phyloP scores from a whole-genome alignment of 768 basidiomycete species.

The Tulasnella sp. region DNA sequence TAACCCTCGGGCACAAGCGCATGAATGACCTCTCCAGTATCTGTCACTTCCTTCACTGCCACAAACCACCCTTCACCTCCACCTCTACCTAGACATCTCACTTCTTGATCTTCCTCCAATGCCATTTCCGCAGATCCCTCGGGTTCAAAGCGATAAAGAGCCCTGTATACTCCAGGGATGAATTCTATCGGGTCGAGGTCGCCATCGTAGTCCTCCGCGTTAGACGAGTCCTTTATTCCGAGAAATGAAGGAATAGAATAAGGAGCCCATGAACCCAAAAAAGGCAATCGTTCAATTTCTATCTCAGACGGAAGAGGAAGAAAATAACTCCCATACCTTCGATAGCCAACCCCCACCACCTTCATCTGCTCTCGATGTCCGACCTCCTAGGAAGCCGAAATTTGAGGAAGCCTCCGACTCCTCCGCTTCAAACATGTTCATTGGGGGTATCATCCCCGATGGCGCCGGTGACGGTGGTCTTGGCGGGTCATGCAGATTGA shows the following conservation, averaged over 20 bases:
- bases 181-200: slow-evolving; percentile 47
- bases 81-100: slow-evolving; percentile 71
- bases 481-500: slow-evolving; percentile 4
- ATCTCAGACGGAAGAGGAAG: not conserved
- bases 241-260: not conserved
- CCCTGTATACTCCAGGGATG: slow-evolving; percentile 72
- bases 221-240: slow-evolving; percentile 23
- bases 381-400: not conserved
- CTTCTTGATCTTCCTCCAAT: slow-evolving; percentile 74
- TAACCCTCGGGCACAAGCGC: slow-evolving; percentile 82
- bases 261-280: not conserved
- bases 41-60: slow-evolving; percentile 50
- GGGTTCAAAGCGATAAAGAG: slow-evolving; percentile 76
- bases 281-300: not conserved
- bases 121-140: slow-evolving; percentile 84
- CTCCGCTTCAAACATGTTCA: slow-evolving; percentile 23
- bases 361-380: not conserved
- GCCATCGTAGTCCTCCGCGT: slow-evolving; percentile 16
- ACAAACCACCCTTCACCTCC: slow-evolving; percentile 84
- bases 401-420: not conserved
- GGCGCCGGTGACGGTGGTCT: not conserved
- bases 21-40: slow-evolving; percentile 47
- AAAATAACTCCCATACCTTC: not conserved
- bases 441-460: slow-evolving; percentile 15
- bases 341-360: not conserved